Conservation (phyloP, 179 eudicot species). For the Actinidia chinensis region DNA sequence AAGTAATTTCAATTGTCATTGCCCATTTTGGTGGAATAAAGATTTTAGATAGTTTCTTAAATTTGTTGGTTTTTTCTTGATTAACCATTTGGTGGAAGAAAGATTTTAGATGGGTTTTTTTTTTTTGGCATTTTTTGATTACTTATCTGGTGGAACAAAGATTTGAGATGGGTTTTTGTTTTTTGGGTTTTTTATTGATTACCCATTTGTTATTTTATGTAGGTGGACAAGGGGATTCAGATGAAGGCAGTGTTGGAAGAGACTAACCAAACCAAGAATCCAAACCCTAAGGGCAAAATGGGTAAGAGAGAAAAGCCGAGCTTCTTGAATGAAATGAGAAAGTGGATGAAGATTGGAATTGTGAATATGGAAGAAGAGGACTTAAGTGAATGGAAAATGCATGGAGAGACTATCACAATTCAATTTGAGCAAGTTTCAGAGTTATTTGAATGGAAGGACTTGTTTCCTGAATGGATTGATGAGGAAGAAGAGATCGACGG, state of each 20-base stretch:
- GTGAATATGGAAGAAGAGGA: slow-evolving; percentile 55
- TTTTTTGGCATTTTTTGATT: background rate
- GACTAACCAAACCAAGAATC: slow-evolving; percentile 14
- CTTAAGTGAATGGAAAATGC: slow-evolving; percentile 32
- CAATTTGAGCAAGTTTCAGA: slow-evolving; percentile 57
- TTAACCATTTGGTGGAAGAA: background rate
- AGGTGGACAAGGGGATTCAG: slow-evolving; percentile 58
- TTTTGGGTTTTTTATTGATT: background rate
- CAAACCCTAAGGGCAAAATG: slow-evolving; percentile 22
- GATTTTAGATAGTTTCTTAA: background rate
- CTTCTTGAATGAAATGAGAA: slow-evolving; percentile 51
- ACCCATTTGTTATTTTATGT: background rate
- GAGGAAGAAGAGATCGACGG: slow-evolving; percentile 84
- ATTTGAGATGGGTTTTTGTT: too few relatives aligned
- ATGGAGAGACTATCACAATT: slow-evolving; percentile 38
- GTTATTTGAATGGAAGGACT: slow-evolving; percentile 66
- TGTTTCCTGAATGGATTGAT: slow-evolving; percentile 94
- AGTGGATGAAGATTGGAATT: slow-evolving; percentile 55
- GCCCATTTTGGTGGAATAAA: background rate
- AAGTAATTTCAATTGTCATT: background rate
- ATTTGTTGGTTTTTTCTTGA: background rate
- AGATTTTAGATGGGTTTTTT: too few relatives aligned
- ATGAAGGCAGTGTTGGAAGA: slow-evolving; percentile 72
- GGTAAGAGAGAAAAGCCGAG: slow-evolving; percentile 52
- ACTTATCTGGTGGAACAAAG: background rate